These are phyloP conservation scores for Acanthamoeba castellanii DNA, from an alignment of 208 protist species.

Conservation along the genomic window DNA sequence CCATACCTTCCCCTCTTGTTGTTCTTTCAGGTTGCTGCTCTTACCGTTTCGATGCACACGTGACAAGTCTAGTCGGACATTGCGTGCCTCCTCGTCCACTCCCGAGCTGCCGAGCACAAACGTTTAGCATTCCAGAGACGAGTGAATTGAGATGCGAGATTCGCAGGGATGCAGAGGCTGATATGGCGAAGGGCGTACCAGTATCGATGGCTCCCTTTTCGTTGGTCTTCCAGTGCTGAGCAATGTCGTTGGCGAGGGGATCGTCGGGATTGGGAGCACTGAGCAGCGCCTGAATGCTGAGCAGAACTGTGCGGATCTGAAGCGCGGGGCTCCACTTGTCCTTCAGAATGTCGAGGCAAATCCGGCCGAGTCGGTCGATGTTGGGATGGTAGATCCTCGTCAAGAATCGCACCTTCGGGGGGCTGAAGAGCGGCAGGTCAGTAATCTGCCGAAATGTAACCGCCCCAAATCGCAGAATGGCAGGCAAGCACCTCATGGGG, in stretches of 20 bases:
- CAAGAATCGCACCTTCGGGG: slow-evolving; percentile 93
- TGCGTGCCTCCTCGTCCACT: slow-evolving; percentile 60
- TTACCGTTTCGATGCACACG: not conserved
- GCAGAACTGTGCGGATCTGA: slow-evolving; percentile 93
- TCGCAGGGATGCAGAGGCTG: not conserved
- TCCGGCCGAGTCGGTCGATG: slow-evolving; percentile 93
- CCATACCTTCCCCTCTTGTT: not conserved
- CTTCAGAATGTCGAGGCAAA: slow-evolving; percentile 97
- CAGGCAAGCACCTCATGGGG: slow-evolving; percentile 87
- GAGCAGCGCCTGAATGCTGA: slow-evolving; percentile 91
- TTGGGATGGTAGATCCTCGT: slow-evolving; percentile 94
- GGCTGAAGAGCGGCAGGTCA: not conserved
- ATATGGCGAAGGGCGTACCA: not conserved
- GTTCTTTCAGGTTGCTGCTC: too few relatives aligned
- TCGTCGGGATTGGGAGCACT: slow-evolving; percentile 92
- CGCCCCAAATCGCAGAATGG: slow-evolving; percentile 21
- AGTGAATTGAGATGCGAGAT: not conserved
- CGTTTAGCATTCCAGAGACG: not conserved
- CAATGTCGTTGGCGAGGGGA: slow-evolving; percentile 93
- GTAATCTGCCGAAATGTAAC: not conserved
- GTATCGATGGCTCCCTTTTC: slow-evolving; percentile 89
- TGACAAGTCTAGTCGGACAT: slow-evolving; percentile 39
- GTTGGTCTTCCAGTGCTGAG: slow-evolving; percentile 93
- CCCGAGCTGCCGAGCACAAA: not conserved
- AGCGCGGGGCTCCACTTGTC: slow-evolving; percentile 96